A percentile compares a stretch with the other conserved stretches of the same genome.
Evolutionary conservation across 2,329 filamentous ascomycete species (phyloP).

Genomic region (Leptographium galeiforme): DNA sequence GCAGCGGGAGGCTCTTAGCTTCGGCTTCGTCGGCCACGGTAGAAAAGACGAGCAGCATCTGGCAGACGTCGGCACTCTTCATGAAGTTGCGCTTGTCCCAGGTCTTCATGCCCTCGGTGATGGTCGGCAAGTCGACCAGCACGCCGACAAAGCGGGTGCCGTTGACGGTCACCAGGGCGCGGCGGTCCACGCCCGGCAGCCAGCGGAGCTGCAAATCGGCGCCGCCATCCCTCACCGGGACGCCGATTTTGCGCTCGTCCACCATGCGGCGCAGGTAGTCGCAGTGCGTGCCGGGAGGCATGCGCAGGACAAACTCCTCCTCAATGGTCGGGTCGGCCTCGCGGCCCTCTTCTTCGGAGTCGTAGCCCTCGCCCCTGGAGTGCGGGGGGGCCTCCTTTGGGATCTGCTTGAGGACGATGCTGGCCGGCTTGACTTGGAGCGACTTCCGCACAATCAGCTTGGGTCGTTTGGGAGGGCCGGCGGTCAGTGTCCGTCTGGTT

Average conservation of each 20-base stretch:
- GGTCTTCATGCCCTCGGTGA: constrained; percentile 84
- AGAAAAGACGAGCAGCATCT: constrained; percentile 74
- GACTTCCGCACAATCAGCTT: constrained; percentile 31
- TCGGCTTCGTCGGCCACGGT: constrained; percentile 52
- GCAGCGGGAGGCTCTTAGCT: constrained; percentile 53
- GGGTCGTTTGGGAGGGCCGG: constrained; percentile 32
- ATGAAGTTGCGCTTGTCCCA: constrained; percentile 83
- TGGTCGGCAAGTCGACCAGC: constrained; percentile 72
- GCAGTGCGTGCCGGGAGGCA: constrained; percentile 73
- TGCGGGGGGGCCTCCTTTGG: constrained; percentile 47
- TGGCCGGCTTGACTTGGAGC: constrained; percentile 31
- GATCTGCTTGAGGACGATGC: constrained; percentile 27
- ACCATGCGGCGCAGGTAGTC: constrained; percentile 70
- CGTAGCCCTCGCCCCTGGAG: constrained; percentile 77
- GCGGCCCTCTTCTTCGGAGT: constrained; percentile 86
- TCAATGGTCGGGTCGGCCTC: constrained; percentile 82
- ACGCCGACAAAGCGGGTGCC: constrained; percentile 62
- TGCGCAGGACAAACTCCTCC: constrained; percentile 78
- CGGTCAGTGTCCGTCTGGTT: constrained; percentile 11
- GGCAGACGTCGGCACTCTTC: constrained; percentile 78
- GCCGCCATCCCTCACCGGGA: constrained; percentile 48
- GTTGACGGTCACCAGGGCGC: constrained; percentile 59
- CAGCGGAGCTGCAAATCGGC: constrained; percentile 74
- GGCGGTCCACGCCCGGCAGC: constrained; percentile 51
- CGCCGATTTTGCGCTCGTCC: constrained; percentile 62